phyloP scores from a whole-genome alignment of 2,329 filamentous ascomycete species.

The Niveomyces coronatus region DNA sequence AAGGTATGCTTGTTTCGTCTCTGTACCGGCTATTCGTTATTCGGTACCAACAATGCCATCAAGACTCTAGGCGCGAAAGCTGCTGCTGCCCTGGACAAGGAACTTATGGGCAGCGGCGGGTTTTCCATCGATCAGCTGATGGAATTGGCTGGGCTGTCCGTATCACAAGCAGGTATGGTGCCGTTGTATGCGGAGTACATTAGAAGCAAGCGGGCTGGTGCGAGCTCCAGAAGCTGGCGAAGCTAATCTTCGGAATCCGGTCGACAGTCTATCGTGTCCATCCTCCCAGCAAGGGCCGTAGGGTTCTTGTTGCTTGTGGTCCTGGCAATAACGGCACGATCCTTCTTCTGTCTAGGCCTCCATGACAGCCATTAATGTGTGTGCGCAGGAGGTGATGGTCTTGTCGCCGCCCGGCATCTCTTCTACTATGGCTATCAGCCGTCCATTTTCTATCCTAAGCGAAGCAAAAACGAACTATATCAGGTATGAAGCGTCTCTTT shows the following conservation, averaged over 20 bases:
- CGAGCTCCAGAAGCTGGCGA: too few relatives aligned
- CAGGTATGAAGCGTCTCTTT: constrained; percentile 46
- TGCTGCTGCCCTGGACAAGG: constrained; percentile 79
- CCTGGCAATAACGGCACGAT: constrained; percentile 60
- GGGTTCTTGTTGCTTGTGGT: constrained; percentile 81
- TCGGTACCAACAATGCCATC: too few relatives aligned
- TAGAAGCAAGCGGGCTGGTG: too few relatives aligned
- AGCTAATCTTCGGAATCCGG: neutral
- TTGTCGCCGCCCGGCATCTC: constrained; percentile 88
- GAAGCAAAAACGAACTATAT: constrained; percentile 82
- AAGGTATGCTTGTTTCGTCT: constrained; percentile 17
- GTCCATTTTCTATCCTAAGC: constrained; percentile 86
- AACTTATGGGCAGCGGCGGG: constrained; percentile 79
- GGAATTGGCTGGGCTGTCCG: constrained; percentile 88
- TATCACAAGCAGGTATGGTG: constrained; percentile 76
- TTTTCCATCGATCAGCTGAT: constrained; percentile 96
- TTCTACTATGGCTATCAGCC: constrained; percentile 86
- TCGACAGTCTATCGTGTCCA: constrained; percentile 70
- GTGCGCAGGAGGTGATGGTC: constrained; percentile 73
- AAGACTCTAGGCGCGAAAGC: constrained; percentile 85
- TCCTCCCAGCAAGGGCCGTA: constrained; percentile 58
- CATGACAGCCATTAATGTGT: neutral
- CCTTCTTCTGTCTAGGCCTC: neutral
- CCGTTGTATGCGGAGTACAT: too few relatives aligned
- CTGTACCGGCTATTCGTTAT: neutral